These are phyloP conservation scores for Alisma plantagoaquatica DNA, from an alignment of 106 monocot species.

Conservation along the genomic window DNA sequence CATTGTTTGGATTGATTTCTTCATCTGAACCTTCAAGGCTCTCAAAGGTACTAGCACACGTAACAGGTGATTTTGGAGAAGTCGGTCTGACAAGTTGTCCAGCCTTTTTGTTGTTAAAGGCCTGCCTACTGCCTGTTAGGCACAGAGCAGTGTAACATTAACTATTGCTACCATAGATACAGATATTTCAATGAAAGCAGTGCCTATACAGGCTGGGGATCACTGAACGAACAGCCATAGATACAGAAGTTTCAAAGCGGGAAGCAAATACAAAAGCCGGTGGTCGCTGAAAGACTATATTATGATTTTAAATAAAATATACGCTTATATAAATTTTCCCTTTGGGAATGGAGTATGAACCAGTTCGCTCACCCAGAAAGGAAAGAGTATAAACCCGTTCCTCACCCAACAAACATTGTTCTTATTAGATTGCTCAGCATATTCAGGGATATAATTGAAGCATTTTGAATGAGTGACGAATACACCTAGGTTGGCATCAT, in stretches of 20 bases:
- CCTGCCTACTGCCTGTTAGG: conserved; percentile 49
- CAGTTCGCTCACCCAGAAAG: too few relatives aligned
- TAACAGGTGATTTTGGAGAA: conserved; percentile 79
- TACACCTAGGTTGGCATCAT: too few relatives aligned
- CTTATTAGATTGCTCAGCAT: too few relatives aligned
- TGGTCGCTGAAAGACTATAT: too few relatives aligned
- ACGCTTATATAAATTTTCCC: too few relatives aligned
- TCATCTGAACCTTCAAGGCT: conserved; percentile 76
- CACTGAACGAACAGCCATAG: not conserved
- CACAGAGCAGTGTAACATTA: not conserved
- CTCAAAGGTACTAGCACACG: conserved; percentile 69
- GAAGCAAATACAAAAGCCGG: not conserved
- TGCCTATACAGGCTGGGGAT: not conserved
- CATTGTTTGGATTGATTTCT: conserved; percentile 36
- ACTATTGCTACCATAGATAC: not conserved
- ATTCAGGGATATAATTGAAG: too few relatives aligned
- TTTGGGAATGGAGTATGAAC: too few relatives aligned
- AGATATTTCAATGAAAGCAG: not conserved
- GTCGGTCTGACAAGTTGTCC: conserved; percentile 36
- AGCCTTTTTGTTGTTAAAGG: conserved; percentile 34
- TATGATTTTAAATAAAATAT: too few relatives aligned
- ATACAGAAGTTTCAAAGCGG: not conserved
- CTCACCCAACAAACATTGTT: too few relatives aligned
- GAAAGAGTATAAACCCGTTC: too few relatives aligned
- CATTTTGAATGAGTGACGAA: too few relatives aligned